Evolutionary conservation across 768 basidiomycete genomes (phyloP), one percentile per base, ranked within the genome.

Genomic region (Leucocoprinus leucothites): DNA sequence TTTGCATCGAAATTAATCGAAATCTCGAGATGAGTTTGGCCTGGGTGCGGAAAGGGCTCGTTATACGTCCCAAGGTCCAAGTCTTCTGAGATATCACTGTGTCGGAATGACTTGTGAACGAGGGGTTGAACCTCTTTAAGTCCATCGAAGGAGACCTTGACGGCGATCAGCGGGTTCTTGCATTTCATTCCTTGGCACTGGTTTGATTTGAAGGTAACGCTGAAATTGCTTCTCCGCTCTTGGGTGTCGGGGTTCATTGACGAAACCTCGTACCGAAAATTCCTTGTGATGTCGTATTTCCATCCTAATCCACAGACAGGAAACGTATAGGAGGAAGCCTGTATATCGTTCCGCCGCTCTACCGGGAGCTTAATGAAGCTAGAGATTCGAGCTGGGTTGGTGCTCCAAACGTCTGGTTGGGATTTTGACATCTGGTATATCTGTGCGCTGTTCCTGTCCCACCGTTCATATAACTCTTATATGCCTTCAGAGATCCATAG

Each of bases 221-320:
- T n/a, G 11, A 51, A 26, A 9, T 28, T 22, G 13, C 40, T 40
- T 34, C 38, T 51, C 5, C 40, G 40, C 28, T 51, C 50, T 40
- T 51, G 50, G 40, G 42, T 40, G 28, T 51, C 24, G 14, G 50
- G 40, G 18, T 51, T 43, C 7, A 14, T 51, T 14, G 25, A 24
- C 22, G 50, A 51, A 16, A 43, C 8, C 19, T 18, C 22, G 8
- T 42, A 51, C 8, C 19, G 25, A 42, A 41, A 25, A 4, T 7
- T 7, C 36, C 50, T 51, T 18, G 41, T n/a, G 41, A 51, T 41
- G 38, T 43, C 24, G 18, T 41, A 51, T 2, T 40, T 40, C 50
- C 50, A 51, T 5, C 50, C 50, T 16, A 51, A 51, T 24, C 50
- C 50, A 19, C 50, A 51, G 4, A 31, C 50, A 9, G 50, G 50